phyloP scores from a whole-genome alignment of 2,329 filamentous ascomycete genomes.

The Microdochium nivale region DNA sequence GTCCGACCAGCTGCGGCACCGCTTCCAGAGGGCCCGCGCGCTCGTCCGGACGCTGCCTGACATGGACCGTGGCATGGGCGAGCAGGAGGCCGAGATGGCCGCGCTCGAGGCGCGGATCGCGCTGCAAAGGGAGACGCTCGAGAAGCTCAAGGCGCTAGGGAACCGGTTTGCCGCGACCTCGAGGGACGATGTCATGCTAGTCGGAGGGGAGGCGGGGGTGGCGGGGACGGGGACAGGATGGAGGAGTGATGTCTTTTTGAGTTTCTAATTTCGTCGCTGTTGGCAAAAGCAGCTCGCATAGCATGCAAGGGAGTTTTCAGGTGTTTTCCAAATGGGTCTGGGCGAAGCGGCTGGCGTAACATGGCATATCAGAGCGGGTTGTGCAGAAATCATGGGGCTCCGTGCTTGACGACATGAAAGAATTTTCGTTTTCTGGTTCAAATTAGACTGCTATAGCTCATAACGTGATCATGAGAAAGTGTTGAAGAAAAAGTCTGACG shows the following conservation, averaged over 20 bases:
- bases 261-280: background rate
- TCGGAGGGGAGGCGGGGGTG: too few species aligned
- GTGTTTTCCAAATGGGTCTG: background rate
- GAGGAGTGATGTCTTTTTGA: constrained; percentile 19
- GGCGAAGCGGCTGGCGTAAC: too few species aligned
- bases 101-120: constrained; percentile 56
- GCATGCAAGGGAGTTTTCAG: background rate
- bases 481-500: too few species aligned
- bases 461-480: too few species aligned
- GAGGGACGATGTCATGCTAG: constrained; percentile 12
- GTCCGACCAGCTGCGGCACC: constrained; percentile 34
- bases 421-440: too few species aligned
- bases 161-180: constrained; percentile 25
- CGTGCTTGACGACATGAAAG: too few species aligned
- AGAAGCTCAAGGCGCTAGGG: constrained; percentile 42
- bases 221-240: constrained; percentile 29
- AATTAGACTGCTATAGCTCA: too few species aligned
- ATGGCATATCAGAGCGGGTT: too few species aligned
- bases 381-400: too few species aligned
- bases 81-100: constrained; percentile 64
- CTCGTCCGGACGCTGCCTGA: constrained; percentile 61
- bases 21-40: constrained; percentile 68
- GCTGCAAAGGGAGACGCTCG: constrained; percentile 52
- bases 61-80: constrained; percentile 54
- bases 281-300: background rate